Evolutionary conservation across 148 eudicot genomes (phyloP).

Genomic region (Vaccinium vitisidaea): DNA sequence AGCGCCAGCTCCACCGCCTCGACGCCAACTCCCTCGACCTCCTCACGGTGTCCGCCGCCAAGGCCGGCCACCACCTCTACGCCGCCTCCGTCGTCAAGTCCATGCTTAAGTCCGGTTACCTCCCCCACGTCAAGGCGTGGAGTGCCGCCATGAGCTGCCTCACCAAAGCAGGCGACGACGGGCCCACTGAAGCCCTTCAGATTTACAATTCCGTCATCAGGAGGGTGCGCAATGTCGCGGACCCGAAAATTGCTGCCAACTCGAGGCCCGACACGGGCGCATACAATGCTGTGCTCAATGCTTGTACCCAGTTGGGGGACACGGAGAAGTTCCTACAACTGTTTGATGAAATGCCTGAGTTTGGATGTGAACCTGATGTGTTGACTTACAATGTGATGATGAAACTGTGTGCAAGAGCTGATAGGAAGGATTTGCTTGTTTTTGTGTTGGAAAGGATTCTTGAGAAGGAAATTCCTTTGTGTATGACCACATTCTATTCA

Average conservation of each 20-base stretch:
- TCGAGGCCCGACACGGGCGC: constrained; percentile 81
- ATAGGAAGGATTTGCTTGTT: constrained; percentile 78
- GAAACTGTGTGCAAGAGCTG: constrained; percentile 66
- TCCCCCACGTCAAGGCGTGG: constrained; percentile 98
- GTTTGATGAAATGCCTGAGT: constrained; percentile 77
- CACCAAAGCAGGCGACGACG: constrained; percentile 61
- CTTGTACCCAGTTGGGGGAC: constrained; percentile 81
- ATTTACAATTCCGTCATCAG: constrained; percentile 42
- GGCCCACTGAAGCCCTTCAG: constrained; percentile 59
- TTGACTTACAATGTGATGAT: constrained; percentile 86
- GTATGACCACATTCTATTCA: constrained; percentile 81
- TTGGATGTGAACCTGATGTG: constrained; percentile 65
- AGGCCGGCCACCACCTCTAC: constrained; percentile 66
- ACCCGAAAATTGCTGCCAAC: constrained; percentile 32
- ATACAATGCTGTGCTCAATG: constrained; percentile 81
- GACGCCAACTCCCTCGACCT: constrained; percentile 90
- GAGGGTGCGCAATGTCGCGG: constrained; percentile 44
- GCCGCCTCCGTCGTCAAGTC: constrained; percentile 73
- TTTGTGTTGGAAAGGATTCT: constrained; percentile 69
- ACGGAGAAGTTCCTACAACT: constrained; percentile 48
- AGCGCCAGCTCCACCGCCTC: constrained; percentile 83
- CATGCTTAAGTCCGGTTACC: constrained; percentile 75
- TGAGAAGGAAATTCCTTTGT: constrained; percentile 50
- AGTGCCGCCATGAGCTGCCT: constrained; percentile 81
- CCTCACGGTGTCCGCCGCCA: constrained; percentile 72